A percentile compares a stretch with the other conserved stretches of the same genome.
Conservation (phyloP, 2,329 filamentous ascomycete genomes). For the Fusarium sterilihyphosum region DNA sequence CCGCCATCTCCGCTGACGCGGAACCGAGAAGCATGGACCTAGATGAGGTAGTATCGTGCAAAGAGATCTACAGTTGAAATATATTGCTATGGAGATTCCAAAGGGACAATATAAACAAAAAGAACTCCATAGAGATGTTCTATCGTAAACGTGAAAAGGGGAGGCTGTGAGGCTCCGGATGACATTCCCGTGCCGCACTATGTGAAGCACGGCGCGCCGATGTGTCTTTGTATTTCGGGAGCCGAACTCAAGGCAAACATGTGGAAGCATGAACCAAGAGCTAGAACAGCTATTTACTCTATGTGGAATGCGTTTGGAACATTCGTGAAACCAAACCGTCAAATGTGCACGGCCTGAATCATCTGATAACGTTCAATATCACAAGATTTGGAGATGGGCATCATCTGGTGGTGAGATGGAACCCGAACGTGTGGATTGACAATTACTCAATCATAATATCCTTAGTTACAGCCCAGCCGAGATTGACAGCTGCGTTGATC, state of each 20-base stretch:
- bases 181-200: conserved; percentile 20
- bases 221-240: not conserved
- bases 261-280: not conserved
- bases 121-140: not conserved
- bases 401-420: not conserved
- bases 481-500: conserved; percentile 22
- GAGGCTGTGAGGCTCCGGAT: conserved; percentile 18
- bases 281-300: not conserved
- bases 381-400: not conserved
- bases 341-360: conserved; percentile 16
- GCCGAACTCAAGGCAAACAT: not conserved
- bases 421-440: not conserved
- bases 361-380: conserved; percentile 11
- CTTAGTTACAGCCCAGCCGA: conserved; percentile 1
- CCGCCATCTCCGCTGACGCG: conserved; percentile 4
- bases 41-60: conserved; percentile 21
- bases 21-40: conserved; percentile 13
- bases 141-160: not conserved
- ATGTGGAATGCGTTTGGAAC: conserved; percentile 15
- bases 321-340: conserved; percentile 26
- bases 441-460: not conserved
- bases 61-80: conserved; percentile 16
- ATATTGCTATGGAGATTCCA: conserved; percentile 2
- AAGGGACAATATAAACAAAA: not conserved
- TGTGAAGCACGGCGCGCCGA: conserved; percentile 17